A percentile compares a stretch with the other conserved stretches of the same genome.
Evolutionary conservation across 805 yeast genomes (phyloP).

Genomic region (Wickerhamiella parazyma): DNA sequence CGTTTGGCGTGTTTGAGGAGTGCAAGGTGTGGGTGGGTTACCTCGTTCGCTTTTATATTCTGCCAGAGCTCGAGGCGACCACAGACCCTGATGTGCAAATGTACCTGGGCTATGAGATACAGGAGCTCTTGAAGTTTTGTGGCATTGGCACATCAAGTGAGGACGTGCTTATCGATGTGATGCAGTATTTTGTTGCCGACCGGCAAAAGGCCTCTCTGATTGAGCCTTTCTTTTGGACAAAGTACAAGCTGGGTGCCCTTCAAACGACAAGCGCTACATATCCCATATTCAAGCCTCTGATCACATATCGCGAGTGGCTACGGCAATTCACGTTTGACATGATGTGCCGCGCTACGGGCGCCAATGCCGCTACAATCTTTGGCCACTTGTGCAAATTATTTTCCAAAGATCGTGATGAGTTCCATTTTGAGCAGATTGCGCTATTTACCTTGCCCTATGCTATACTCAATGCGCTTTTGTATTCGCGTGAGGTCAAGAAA

Average conservation of each 20-base stretch:
- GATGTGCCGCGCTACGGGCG: conserved; percentile 31
- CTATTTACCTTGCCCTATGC: conserved; percentile 67
- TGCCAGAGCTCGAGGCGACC: conserved; percentile 80
- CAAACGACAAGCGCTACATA: conserved; percentile 36
- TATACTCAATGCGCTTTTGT: conserved; percentile 47
- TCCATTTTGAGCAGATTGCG: conserved; percentile 39
- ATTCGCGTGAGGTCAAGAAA: conserved; percentile 29
- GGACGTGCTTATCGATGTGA: not conserved
- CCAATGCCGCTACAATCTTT: conserved; percentile 35
- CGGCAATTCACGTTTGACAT: conserved; percentile 54
- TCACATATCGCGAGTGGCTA: conserved; percentile 51
- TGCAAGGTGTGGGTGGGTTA: conserved; percentile 48
- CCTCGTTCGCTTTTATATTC: conserved; percentile 55
- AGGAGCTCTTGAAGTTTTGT: conserved; percentile 59
- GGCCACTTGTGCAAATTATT: conserved; percentile 50
- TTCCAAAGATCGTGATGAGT: conserved; percentile 38
- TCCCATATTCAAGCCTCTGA: conserved; percentile 45
- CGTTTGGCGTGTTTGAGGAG: conserved; percentile 50
- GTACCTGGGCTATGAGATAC: conserved; percentile 78
- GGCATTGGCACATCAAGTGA: not conserved
- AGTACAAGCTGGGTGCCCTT: conserved; percentile 46
- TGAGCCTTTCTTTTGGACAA: conserved; percentile 55
- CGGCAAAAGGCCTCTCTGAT: conserved; percentile 13
- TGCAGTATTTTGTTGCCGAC: conserved; percentile 5
- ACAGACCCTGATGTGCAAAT: conserved; percentile 75